Percentiles rank a stretch among this genome's conserved stretches.
Evolutionary conservation across 2,329 filamentous ascomycete genomes (phyloP).

Genomic region (Aurifilum marmelostoma): DNA sequence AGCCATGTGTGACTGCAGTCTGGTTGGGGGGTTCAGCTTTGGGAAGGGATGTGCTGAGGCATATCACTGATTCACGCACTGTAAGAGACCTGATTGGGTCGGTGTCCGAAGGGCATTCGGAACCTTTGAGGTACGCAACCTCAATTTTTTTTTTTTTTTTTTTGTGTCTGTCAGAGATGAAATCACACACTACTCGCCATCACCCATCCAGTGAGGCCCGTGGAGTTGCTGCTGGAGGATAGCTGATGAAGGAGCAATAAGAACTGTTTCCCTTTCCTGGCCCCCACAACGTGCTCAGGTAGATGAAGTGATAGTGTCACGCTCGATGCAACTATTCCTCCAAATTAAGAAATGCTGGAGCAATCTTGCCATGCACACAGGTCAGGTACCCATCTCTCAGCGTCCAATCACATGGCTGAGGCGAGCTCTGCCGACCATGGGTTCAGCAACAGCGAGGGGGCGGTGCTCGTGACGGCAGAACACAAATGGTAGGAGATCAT

Average conservation of each 20-base stretch:
- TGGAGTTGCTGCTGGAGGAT: neutral
- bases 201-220: neutral
- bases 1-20: conserved; percentile 25
- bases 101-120: conserved; percentile 13
- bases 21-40: conserved; percentile 24
- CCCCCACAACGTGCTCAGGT: neutral
- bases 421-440: neutral
- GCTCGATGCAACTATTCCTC: conserved; percentile 15
- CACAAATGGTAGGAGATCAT: too few species aligned
- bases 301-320: conserved; percentile 1
- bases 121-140: neutral
- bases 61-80: conserved; percentile 3
- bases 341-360: neutral
- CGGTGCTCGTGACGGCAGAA: neutral
- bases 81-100: conserved; percentile 18
- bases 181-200: neutral
- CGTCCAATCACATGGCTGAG: neutral
- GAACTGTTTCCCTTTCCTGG: conserved; percentile 1
- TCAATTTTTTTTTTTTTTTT: neutral
- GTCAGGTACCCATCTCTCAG: neutral
- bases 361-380: neutral
- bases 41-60: conserved; percentile 15
- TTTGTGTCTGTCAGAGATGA: neutral
- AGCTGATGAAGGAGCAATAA: neutral
- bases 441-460: neutral